These are phyloP conservation scores for Phytopythium cucurbitacearum DNA, from an alignment of 352 stramenopile genomes.

Conservation along the genomic window DNA sequence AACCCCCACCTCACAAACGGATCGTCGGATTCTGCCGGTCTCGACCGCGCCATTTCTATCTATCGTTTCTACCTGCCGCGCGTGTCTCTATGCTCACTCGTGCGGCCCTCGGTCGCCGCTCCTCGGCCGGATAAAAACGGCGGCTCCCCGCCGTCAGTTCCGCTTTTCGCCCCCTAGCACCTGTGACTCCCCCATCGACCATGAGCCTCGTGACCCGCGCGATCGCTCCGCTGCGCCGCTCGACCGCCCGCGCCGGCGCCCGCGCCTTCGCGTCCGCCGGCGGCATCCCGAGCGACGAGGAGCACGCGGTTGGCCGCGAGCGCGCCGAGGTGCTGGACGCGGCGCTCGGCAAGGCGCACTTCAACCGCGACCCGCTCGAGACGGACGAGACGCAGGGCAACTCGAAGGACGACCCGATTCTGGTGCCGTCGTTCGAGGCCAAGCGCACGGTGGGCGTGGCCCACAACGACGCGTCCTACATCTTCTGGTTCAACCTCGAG, in stretches of 20 bases:
- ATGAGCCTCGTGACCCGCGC: conserved; percentile 51
- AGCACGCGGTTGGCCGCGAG: conserved; percentile 80
- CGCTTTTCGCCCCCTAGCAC: conserved; percentile 4
- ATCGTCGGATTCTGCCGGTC: not conserved
- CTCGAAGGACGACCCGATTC: conserved; percentile 86
- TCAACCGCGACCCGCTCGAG: conserved; percentile 85
- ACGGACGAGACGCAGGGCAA: conserved; percentile 85
- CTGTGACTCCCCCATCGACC: not conserved
- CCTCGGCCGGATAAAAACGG: not conserved
- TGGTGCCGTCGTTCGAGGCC: conserved; percentile 78
- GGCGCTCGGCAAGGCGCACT: conserved; percentile 55
- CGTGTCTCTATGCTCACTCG: conserved; percentile 7
- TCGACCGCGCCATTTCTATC: not conserved
- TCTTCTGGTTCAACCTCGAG: conserved; percentile 85
- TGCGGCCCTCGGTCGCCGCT: conserved; percentile 20
- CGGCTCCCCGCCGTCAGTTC: not conserved
- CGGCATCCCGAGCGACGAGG: conserved; percentile 68
- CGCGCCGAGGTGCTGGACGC: conserved; percentile 71
- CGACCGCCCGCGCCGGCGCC: conserved; percentile 21
- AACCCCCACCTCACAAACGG: not conserved
- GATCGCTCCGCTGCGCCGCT: conserved; percentile 49
- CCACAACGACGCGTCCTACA: conserved; percentile 87
- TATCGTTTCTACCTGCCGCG: not conserved
- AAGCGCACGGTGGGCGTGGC: conserved; percentile 74
- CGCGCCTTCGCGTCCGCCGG: conserved; percentile 52